phyloP scores from a whole-genome alignment of 1,139 yeast species.

The Yamadazyma atmosphaerica region DNA sequence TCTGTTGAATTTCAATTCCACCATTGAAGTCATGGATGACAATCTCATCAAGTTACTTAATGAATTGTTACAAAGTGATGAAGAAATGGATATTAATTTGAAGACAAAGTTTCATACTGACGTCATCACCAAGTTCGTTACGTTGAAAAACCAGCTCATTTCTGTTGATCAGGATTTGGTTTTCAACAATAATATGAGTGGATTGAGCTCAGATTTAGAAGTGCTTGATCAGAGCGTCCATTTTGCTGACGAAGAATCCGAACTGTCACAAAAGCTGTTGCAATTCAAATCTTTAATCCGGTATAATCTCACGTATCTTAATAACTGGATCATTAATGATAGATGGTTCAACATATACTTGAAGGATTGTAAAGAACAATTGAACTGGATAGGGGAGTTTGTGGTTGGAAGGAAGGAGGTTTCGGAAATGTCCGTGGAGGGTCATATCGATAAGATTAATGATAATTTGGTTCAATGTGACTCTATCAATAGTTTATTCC shows the following conservation, averaged over 20 bases:
- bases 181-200: slow-evolving; percentile 11
- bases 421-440: neutral
- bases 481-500: slow-evolving; percentile 4
- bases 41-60: slow-evolving; percentile 15
- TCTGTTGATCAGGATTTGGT: slow-evolving; percentile 15
- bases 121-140: slow-evolving; percentile 9
- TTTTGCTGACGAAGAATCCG: slow-evolving; percentile 2
- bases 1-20: slow-evolving; percentile 12
- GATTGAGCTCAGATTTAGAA: neutral
- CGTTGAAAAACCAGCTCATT: slow-evolving; percentile 9
- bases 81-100: slow-evolving; percentile 12
- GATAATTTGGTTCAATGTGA: slow-evolving; percentile 6
- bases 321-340: slow-evolving; percentile 2
- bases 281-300: slow-evolving; percentile 7
- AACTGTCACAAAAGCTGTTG: neutral
- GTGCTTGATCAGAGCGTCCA: neutral
- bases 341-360: slow-evolving; percentile 3
- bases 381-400: slow-evolving; percentile 5
- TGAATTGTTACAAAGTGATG: slow-evolving; percentile 12
- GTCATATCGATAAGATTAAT: slow-evolving; percentile 4
- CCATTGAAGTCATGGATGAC: slow-evolving; percentile 13
- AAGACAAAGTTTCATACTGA: slow-evolving; percentile 12
- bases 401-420: neutral
- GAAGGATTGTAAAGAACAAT: slow-evolving; percentile 5
- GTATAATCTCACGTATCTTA: slow-evolving; percentile 1